phyloP scores from a whole-genome alignment of 257 asterid species.

The Gentiana macrophylla region DNA sequence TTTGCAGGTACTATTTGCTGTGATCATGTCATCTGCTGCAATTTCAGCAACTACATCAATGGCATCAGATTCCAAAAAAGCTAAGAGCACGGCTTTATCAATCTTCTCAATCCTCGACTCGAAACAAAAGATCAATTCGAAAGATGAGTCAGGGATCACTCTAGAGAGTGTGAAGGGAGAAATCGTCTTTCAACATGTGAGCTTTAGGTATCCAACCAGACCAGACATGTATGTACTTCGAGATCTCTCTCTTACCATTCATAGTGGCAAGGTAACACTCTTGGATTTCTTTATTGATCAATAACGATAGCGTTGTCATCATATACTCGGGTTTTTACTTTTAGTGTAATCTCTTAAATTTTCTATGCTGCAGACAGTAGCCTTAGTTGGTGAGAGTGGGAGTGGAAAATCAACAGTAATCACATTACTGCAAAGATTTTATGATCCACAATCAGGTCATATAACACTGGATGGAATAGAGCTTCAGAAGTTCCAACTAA shows the following conservation, averaged over 20 bases:
- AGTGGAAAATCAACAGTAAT: conserved; percentile 88
- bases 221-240: not conserved
- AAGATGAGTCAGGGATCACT: conserved; percentile 31
- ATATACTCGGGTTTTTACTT: not conserved
- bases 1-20: conserved; percentile 77
- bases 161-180: conserved; percentile 57
- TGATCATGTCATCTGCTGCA: conserved; percentile 72
- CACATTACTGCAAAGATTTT: conserved; percentile 66
- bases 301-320: not conserved
- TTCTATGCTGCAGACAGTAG: conserved; percentile 48
- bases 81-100: conserved; percentile 73
- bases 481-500: conserved; percentile 55
- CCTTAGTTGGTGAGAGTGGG: conserved; percentile 94
- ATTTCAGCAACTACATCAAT: conserved; percentile 67
- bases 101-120: conserved; percentile 62
- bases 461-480: conserved; percentile 69
- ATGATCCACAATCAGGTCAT: conserved; percentile 64
- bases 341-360: not conserved
- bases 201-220: conserved; percentile 44
- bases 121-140: conserved; percentile 29
- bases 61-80: conserved; percentile 73
- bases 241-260: not conserved
- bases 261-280: not conserved
- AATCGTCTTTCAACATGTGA: conserved; percentile 52
- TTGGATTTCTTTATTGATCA: not conserved